phyloP scores from a whole-genome alignment of 2,329 filamentous ascomycete species.

The Hypoxylon sp. region DNA sequence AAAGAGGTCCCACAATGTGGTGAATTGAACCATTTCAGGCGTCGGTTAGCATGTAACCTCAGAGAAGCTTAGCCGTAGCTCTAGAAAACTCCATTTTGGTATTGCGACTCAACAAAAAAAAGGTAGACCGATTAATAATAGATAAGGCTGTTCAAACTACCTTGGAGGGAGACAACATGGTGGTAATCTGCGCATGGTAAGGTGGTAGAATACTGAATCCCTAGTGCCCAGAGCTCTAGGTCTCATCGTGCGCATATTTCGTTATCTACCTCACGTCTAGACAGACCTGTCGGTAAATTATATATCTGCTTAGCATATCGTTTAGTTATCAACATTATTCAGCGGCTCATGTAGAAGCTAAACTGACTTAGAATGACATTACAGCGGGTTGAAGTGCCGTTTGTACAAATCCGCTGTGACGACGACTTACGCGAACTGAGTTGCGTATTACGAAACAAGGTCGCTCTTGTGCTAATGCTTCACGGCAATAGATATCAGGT shows the following conservation, averaged over 20 bases:
- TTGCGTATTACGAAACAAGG: neutral
- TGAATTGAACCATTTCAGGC: conserved; percentile 34
- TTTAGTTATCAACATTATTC: neutral
- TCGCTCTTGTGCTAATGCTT: neutral
- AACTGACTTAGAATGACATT: neutral
- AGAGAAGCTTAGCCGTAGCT: conserved; percentile 38
- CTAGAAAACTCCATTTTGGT: conserved; percentile 13
- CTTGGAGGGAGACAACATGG: conserved; percentile 2
- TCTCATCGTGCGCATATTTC: conserved; percentile 10
- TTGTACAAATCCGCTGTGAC: neutral
- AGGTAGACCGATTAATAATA: conserved; percentile 13
- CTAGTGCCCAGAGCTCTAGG: conserved; percentile 11
- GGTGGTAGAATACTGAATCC: neutral
- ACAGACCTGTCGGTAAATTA: conserved; percentile 5
- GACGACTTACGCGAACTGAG: neutral
- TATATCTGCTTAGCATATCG: neutral
- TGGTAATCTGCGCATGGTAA: conserved; percentile 15
- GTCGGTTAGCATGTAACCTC: conserved; percentile 23
- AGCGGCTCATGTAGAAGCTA: neutral
- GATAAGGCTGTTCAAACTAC: conserved; percentile 26
- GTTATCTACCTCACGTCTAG: conserved; percentile 18
- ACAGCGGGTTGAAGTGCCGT: neutral
- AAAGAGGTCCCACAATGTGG: conserved; percentile 9
- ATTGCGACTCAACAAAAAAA: conserved; percentile 17
- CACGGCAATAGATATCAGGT: neutral